Evolutionary conservation across 2,329 filamentous ascomycete genomes (phyloP).

Genomic region (Gliomastix tumulicola): DNA sequence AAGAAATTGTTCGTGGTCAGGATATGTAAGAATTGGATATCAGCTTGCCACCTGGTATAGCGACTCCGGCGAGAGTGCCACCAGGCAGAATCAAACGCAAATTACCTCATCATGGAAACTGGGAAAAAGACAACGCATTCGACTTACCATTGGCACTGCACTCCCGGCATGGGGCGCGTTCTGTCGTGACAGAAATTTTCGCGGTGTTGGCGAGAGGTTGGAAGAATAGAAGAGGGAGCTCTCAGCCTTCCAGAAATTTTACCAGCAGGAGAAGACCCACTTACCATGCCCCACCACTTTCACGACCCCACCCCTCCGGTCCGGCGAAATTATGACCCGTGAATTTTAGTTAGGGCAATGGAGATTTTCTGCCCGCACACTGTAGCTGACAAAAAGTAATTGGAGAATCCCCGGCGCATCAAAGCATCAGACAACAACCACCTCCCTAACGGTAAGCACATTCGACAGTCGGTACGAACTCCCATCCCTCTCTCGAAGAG

Average conservation of each 20-base stretch:
- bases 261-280: slow-evolving; percentile 10
- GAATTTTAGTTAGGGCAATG: slow-evolving; percentile 32
- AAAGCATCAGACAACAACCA: slow-evolving; percentile 11
- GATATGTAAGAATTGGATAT: slow-evolving; percentile 99
- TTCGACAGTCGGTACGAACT: slow-evolving; percentile 9
- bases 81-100: slow-evolving; percentile 91
- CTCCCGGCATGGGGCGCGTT: no score
- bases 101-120: slow-evolving; percentile 78
- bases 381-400: slow-evolving; percentile 29
- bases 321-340: slow-evolving; percentile 20
- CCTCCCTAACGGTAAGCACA: slow-evolving; percentile 6
- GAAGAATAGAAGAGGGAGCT: no score
- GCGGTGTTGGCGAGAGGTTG: no score
- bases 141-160: slow-evolving; percentile 7
- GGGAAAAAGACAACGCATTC: slow-evolving; percentile 4
- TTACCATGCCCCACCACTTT: no score
- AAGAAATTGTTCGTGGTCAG: slow-evolving; percentile 58
- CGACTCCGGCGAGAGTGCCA: slow-evolving; percentile 87
- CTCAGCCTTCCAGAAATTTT: not conserved
- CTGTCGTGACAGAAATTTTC: no score
- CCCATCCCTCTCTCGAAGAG: not conserved
- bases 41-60: slow-evolving; percentile 70
- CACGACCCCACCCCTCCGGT: no score
- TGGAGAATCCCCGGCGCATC: slow-evolving; percentile 26
- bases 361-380: slow-evolving; percentile 32